phyloP scores from a whole-genome alignment of 345 rosid species.

The Rhodamnia rubescens region DNA sequence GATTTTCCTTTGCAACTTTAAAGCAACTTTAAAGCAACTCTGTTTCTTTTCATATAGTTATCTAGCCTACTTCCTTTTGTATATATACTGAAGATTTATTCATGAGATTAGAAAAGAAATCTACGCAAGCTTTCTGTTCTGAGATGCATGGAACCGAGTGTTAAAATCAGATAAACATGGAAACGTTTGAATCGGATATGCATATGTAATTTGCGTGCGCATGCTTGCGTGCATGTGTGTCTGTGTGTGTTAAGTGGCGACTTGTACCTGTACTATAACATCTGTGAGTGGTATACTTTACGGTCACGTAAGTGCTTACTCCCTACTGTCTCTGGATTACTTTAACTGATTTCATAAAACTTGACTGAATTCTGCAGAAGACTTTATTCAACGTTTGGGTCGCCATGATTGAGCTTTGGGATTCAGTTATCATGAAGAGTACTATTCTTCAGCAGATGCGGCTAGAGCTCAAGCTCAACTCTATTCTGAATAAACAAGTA shows the following conservation, averaged over 20 bases:
- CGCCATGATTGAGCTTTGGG: conserved; percentile 47
- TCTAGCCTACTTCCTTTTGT: not conserved
- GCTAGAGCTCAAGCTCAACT: conserved; percentile 66
- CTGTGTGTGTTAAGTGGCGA: not conserved
- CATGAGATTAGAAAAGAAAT: not conserved
- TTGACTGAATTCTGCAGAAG: conserved; percentile 42
- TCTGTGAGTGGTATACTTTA: not conserved
- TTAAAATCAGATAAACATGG: not conserved
- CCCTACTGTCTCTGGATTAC: not conserved
- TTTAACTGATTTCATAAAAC: not conserved
- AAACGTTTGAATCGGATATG: not conserved
- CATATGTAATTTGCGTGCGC: not conserved
- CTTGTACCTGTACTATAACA: not conserved
- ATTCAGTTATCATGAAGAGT: conserved; percentile 56
- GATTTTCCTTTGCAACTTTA: not conserved
- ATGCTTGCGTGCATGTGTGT: not conserved
- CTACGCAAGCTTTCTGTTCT: not conserved
- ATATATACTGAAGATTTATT: not conserved
- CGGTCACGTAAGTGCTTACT: not conserved
- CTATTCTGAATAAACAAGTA: conserved; percentile 69
- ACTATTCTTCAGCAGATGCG: conserved; percentile 54
- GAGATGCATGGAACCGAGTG: not conserved
- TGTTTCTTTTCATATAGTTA: not conserved
- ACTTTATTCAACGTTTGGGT: conserved; percentile 64
- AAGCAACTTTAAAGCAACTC: not conserved